Evolutionary conservation across 2,329 filamentous ascomycete genomes (phyloP), one percentile per base, ranked within the genome.

Genomic region (Diaporthe sp.): DNA sequence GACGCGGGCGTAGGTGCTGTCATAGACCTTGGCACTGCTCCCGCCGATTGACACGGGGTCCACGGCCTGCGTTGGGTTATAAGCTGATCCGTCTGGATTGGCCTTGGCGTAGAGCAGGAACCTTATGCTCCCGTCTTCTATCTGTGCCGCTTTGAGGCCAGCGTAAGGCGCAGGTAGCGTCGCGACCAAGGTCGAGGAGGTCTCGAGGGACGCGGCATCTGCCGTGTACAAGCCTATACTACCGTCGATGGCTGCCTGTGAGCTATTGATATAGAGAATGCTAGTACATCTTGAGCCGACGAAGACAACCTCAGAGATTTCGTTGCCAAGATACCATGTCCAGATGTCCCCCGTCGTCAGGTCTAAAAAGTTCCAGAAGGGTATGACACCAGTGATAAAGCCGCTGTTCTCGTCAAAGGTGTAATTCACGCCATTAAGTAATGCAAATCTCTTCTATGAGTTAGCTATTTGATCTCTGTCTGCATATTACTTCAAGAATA

Each of bases 401-500:
- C 49, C 67, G 19, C 34, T 71, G 49, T 17, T 12, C n/a, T 57
- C 67, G 37, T 71, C 51, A 31, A 71, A 71, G 9, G 46, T 57
- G 49, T 44, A 53, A 49, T 71, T 71, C 3, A 2, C 49, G 19
- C 67, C 49, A 22, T 71, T 53, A 15, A 71, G 9, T 19, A 57
- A 42, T 37, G 67, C 67, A 5, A 70, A 55, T 28, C 15, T 28
- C 46, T 70, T 55, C 1, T 42, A 13, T 4, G 28, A 10, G 65
- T 70, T 12, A 70, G 46, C 12, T 19, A 3, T 51, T 13, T 42
- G 10, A 3, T n/a, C 22, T 28, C 28, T 31, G 3, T 7, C 10
- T 25, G 10, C 19, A 22, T 39, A 3, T 15, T 28, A 9, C n/a
- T 28, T 8, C 12, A 10, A 3, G 8, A 8, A n/a, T 9, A 25